Evolutionary conservation across 1,139 yeast species (phyloP), one percentile per base, ranked within the genome.

Genomic region (Pichia sp.): DNA sequence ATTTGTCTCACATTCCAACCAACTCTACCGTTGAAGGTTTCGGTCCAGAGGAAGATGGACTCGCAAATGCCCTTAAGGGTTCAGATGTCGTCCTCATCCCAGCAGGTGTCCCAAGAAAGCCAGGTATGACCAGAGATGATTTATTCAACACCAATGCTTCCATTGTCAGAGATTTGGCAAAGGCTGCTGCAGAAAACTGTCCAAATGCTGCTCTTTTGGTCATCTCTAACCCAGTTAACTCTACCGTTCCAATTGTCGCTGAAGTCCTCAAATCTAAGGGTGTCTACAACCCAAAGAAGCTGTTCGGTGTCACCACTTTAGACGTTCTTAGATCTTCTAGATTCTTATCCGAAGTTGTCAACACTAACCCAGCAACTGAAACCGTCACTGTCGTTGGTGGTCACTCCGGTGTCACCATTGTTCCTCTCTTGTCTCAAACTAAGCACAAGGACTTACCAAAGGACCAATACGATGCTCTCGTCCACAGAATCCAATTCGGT

Each of bases 21-120:
- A 77, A 84, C 69, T 84, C 96, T 41, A 70, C 70, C 37, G 94
- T 88, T 48, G 67, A 73, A 51, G 93, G 96, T 35, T 84, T 69
- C 69, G 74, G 85, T 46, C 94, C 96, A 48, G 95, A 86, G 56
- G 77, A 79, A 56, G 79, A 78, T 41, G 96, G 94, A 36, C 72
- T 91, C 56, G 74, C 77, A 52, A 64, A 66, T 40, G 85, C 97
- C 36, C 71, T 91, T 53, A 71, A 76, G 48, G 91, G 76, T 48
- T 72, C 95, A 35, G 93, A 91, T 56, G 77, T 91, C 49, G 94
- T 91, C 42, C 71, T 91, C 51, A 88, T 91, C 63, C 97, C 98
- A 55, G 98, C 98, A 41, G 98, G 98, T 67, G 96, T 91, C 41
- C 98, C 98, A 66, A 84, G 98, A 73, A 91, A 91, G 72, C 97